Conservation (phyloP, 306 rosid species). For the Cucurbita maxima region DNA sequence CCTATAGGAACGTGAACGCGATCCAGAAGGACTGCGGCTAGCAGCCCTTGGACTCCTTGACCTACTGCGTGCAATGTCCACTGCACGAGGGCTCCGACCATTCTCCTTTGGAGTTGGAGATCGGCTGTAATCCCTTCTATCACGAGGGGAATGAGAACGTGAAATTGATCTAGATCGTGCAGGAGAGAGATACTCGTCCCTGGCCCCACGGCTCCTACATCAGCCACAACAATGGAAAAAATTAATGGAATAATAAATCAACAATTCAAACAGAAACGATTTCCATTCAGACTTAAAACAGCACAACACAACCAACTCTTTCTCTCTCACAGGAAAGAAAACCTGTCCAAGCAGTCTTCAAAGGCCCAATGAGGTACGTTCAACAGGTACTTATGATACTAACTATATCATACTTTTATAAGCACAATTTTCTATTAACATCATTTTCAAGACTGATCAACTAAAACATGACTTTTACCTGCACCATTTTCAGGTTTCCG, state of each 20-base stretch:
- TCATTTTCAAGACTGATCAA: constrained; percentile 50
- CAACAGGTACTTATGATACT: not conserved
- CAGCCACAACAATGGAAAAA: not conserved
- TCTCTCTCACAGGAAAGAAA: constrained; percentile 7
- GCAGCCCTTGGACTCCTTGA: constrained; percentile 43
- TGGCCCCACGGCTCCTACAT: constrained; percentile 44
- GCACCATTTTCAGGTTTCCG: constrained; percentile 78
- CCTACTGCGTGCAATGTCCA: constrained; percentile 29
- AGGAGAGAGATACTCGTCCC: constrained; percentile 45
- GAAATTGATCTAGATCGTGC: constrained; percentile 64
- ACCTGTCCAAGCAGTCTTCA: constrained; percentile 15
- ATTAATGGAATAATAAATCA: not conserved
- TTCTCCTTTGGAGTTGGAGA: constrained; percentile 45
- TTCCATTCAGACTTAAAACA: not conserved
- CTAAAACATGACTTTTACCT: constrained; percentile 79
- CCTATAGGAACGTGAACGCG: constrained; percentile 61
- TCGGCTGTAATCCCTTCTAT: constrained; percentile 30
- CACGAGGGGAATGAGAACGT: constrained; percentile 43
- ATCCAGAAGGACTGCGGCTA: constrained; percentile 38
- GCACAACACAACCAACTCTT: constrained; percentile 5
- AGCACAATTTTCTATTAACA: constrained; percentile 23
- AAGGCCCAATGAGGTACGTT: constrained; percentile 1
- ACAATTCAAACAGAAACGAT: not conserved
- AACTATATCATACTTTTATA: not conserved
- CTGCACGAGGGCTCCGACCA: constrained; percentile 32